Percentiles rank a stretch among this genome's conserved stretches.
Evolutionary conservation across 2,329 filamentous ascomycete species (phyloP).

Genomic region (Microsporum canis): DNA sequence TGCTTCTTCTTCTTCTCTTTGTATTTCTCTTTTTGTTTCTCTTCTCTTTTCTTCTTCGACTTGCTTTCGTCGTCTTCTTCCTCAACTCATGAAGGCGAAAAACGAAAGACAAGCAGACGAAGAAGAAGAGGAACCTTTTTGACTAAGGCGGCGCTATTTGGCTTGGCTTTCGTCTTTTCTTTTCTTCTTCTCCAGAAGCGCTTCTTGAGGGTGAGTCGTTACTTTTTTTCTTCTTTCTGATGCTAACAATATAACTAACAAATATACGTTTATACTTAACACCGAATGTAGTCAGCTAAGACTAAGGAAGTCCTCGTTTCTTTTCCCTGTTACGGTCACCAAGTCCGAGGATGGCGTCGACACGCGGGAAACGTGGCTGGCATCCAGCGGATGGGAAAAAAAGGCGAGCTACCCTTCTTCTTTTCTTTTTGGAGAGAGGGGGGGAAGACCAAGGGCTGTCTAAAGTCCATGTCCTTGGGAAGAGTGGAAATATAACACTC

Average conservation of each 20-base stretch:
- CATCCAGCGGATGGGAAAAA: background rate
- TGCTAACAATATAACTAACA: too few species aligned
- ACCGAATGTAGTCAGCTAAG: too few species aligned
- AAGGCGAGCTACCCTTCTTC: background rate
- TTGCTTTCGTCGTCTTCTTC: too few species aligned
- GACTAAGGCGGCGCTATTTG: conserved; percentile 3
- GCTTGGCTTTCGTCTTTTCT: background rate
- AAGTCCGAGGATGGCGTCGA: background rate
- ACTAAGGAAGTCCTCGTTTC: background rate
- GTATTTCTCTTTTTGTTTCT: too few species aligned
- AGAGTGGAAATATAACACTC: background rate
- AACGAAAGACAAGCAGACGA: background rate
- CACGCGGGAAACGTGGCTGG: conserved; percentile 2
- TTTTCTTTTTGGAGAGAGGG: background rate
- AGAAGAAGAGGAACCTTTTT: background rate
- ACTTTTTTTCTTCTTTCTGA: background rate
- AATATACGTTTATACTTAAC: too few species aligned
- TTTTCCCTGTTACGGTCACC: background rate
- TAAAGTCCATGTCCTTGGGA: background rate
- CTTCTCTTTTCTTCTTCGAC: too few species aligned
- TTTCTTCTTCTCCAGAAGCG: background rate
- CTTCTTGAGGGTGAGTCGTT: too few species aligned
- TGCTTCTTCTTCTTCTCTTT: too few species aligned
- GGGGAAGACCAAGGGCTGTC: background rate
- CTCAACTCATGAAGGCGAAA: too few species aligned